Base-by-base conservation (phyloP, 495 filamentous ascomycete genomes). In the Neurospora tetrasperma region DNA sequence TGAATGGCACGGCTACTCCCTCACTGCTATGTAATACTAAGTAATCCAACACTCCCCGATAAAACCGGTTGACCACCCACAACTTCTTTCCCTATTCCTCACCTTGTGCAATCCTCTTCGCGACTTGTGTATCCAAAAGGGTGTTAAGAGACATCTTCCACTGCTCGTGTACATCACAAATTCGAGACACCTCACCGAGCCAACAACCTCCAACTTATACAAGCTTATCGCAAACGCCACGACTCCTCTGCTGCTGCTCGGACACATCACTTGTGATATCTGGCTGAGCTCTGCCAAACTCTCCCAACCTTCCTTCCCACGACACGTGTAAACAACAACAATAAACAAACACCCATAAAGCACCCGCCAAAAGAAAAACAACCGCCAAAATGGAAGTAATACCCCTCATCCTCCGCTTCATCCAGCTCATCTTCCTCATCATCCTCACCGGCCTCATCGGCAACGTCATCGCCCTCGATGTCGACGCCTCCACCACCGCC, bases 381-480 rank as follows among this genome's bases (percentile, higher is more conserved):
- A n/a, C 43, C 35, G 11, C 75, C 77, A 76, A 70, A 73, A 84
- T 85, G 83, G 77, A 82, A 71, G 71, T 81, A 39, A 77, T 84
- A 73, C 79, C 78, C 7, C 75, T 78, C 20, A 42, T 78, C 73
- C 78, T 86, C 74, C 83, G 84, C 75, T 71, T 77, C 18, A 23
- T 80, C 70, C 82, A 85, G 70, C 76, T 86, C 72, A 74, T 86
- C 71, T 82, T 82, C 66, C 76, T 82, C 71, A 69, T 86, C 43
- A 76, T 86, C 74, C 79, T 82, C 18, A 85, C 84, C 8, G 84
- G 79, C 35, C 81, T 86, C 42, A 80, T 86, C 77, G 84, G 84
- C 77, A 86, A 86, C 74, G 81, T 86, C 75, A 84, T 85, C 74
- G 82, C 83, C 14, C 80, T 66, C 75, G 84, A 85, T 75, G 71